Conservation (phyloP, 2,329 filamentous ascomycete species). For the Venturia oleaginea region DNA sequence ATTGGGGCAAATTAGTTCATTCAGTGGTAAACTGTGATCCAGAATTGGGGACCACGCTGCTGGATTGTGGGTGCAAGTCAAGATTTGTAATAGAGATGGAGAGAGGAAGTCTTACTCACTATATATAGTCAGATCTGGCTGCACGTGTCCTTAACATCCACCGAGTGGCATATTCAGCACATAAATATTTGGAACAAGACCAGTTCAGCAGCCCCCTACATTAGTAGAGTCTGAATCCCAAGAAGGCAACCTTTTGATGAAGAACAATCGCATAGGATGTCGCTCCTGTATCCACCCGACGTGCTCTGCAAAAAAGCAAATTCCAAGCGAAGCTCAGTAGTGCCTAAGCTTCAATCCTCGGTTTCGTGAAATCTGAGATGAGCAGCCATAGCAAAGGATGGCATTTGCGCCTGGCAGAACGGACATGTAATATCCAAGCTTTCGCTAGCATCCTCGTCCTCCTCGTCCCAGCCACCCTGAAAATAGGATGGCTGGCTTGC, state of each 20-base stretch:
- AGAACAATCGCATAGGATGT: too few relatives aligned
- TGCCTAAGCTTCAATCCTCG: conserved; percentile 18
- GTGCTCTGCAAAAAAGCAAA: background rate
- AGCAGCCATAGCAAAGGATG: conserved; percentile 49
- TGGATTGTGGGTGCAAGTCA: background rate
- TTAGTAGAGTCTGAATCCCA: too few relatives aligned
- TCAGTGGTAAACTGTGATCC: background rate
- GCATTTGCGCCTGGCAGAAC: conserved; percentile 45
- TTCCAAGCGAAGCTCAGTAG: background rate
- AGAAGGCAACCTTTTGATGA: too few relatives aligned
- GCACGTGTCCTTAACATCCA: background rate
- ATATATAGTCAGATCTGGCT: background rate
- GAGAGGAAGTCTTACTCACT: background rate
- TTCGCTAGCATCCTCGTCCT: conserved; percentile 17
- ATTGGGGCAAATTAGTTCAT: background rate
- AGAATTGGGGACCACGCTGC: background rate
- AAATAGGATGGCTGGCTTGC: conserved; percentile 16
- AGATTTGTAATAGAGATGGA: background rate
- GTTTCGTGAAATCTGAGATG: conserved; percentile 46
- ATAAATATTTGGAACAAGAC: too few relatives aligned
- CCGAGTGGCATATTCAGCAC: background rate
- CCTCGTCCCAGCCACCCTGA: conserved; percentile 16
- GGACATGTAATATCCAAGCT: conserved; percentile 31
- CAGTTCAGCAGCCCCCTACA: too few relatives aligned
- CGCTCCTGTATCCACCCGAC: background rate